Evolutionary conservation across 1,139 yeast species (phyloP).

Genomic region (Lodderomyces oxycetoniae): DNA sequence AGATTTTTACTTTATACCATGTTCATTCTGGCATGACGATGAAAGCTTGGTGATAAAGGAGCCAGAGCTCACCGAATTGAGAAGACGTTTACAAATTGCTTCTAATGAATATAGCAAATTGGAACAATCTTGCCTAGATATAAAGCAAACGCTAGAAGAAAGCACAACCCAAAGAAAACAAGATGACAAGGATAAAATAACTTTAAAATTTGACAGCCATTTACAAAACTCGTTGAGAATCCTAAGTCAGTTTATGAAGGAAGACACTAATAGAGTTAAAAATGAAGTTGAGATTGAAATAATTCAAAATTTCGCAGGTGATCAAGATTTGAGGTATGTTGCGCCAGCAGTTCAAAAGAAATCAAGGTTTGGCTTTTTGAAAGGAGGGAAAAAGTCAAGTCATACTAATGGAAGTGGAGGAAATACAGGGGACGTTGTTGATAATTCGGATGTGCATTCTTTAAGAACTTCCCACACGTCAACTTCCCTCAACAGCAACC

Average conservation of each 20-base stretch:
- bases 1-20: conserved; percentile 81
- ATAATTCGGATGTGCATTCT: conserved; percentile 25
- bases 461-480: conserved; percentile 21
- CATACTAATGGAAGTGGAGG: conserved; percentile 17
- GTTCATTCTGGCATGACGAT: conserved; percentile 96
- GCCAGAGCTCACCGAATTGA: conserved; percentile 62
- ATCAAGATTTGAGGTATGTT: conserved; percentile 55
- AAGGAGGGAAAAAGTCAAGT: conserved; percentile 11
- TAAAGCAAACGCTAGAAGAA: conserved; percentile 52
- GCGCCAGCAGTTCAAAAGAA: conserved; percentile 47
- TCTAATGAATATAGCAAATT: conserved; percentile 41
- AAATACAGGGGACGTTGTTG: conserved; percentile 13
- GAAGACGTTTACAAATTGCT: conserved; percentile 52
- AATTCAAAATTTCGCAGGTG: conserved; percentile 82
- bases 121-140: conserved; percentile 41
- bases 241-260: conserved; percentile 60
- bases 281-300: conserved; percentile 88
- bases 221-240: conserved; percentile 51
- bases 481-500: conserved; percentile 25
- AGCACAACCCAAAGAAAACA: conserved; percentile 31
- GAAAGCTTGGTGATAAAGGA: conserved; percentile 65
- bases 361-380: conserved; percentile 44
- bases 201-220: conserved; percentile 50
- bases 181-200: conserved; percentile 26
- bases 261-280: conserved; percentile 68